These are phyloP conservation scores for Melampsora larici-populina DNA, from an alignment of 1,284 basidiomycete genomes.

Conservation along the genomic window DNA sequence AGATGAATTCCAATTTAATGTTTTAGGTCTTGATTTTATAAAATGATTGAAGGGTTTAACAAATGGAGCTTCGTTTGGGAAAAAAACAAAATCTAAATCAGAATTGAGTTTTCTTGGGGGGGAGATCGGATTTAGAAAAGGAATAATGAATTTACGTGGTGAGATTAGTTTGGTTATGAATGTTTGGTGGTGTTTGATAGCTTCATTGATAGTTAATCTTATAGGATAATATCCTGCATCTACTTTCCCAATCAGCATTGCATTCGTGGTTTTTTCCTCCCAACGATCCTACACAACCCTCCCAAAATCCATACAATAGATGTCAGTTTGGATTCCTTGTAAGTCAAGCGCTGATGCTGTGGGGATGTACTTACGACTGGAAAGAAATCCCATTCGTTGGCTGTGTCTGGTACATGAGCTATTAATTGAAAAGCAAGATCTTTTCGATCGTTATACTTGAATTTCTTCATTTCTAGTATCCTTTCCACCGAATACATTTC, in stretches of 20 bases:
- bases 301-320: too few species aligned
- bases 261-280: not conserved
- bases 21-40: not conserved
- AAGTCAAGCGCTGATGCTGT: not conserved
- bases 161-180: not conserved
- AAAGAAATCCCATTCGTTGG: slow-evolving; percentile 2
- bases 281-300: not conserved
- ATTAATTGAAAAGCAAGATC: not conserved
- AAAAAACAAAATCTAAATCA: too few species aligned
- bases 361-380: not conserved
- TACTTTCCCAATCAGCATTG: not conserved
- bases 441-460: not conserved
- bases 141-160: not conserved
- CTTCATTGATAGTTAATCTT: not conserved
- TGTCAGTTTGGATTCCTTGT: too few species aligned
- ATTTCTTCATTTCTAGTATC: not conserved
- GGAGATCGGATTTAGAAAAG: not conserved
- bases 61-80: not conserved
- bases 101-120: too few species aligned
- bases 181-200: not conserved
- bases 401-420: not conserved
- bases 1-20: not conserved
- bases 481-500: not conserved
- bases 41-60: not conserved
- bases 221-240: not conserved